Evolutionary conservation across 345 rosid genomes (phyloP).

Genomic region (Salix koriyanagi): DNA sequence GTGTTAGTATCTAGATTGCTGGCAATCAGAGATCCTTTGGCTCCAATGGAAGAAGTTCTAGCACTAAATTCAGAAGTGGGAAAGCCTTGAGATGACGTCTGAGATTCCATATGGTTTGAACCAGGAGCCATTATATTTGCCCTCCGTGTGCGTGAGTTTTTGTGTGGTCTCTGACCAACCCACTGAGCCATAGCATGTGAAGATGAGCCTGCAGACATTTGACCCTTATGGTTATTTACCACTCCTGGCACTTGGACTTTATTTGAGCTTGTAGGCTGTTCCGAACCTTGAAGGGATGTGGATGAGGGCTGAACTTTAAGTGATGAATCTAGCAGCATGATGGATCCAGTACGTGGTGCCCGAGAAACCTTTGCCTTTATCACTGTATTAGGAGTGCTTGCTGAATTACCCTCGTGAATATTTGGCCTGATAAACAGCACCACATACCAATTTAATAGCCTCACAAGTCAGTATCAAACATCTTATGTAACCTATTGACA

Average conservation of each 20-base stretch:
- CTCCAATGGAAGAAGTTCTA: constrained; percentile 48
- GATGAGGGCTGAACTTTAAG: constrained; percentile 49
- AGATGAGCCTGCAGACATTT: constrained; percentile 50
- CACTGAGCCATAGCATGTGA: constrained; percentile 81
- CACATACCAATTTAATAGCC: constrained; percentile 19
- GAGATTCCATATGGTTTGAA: constrained; percentile 51
- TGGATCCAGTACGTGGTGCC: constrained; percentile 58
- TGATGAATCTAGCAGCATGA: constrained; percentile 66
- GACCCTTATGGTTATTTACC: constrained; percentile 41
- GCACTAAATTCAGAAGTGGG: constrained; percentile 52
- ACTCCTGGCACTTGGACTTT: constrained; percentile 34
- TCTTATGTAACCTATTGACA: background rate
- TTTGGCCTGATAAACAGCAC: constrained; percentile 46
- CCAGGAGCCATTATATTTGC: constrained; percentile 67
- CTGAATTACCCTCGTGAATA: constrained; percentile 49
- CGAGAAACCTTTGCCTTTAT: constrained; percentile 67
- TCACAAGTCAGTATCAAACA: background rate
- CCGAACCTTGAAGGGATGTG: constrained; percentile 59
- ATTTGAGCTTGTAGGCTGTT: constrained; percentile 41
- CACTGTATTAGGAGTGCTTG: constrained; percentile 46
- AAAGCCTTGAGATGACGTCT: constrained; percentile 51
- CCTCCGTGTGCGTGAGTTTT: constrained; percentile 82
- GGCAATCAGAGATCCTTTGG: constrained; percentile 42
- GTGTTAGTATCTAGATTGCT: constrained; percentile 37
- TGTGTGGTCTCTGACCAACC: constrained; percentile 90